Evolutionary conservation across 768 basidiomycete species (phyloP).

Genomic region (Baorangia bicolor): DNA sequence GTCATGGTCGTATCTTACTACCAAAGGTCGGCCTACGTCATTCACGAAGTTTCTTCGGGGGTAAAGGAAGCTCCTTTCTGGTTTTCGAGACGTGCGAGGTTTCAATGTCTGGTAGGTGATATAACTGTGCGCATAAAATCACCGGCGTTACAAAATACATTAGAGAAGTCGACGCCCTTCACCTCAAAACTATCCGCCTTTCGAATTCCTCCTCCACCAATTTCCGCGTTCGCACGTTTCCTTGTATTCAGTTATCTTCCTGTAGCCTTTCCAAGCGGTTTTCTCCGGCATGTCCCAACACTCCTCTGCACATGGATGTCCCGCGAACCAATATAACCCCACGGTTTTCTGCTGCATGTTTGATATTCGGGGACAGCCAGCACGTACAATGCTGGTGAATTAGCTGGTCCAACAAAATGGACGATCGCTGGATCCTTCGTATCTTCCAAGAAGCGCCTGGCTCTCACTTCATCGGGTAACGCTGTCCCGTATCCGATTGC

Average conservation of each 20-base stretch:
- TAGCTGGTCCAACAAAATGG: constrained; percentile 50
- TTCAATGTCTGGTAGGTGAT: background rate
- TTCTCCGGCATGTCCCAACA: constrained; percentile 45
- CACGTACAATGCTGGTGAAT: constrained; percentile 42
- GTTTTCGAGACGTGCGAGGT: background rate
- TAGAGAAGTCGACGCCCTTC: background rate
- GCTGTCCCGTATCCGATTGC: constrained; percentile 48
- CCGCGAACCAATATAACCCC: constrained; percentile 52
- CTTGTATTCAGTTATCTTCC: constrained; percentile 17
- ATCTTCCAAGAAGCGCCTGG: constrained; percentile 26
- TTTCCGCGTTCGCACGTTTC: constrained; percentile 7
- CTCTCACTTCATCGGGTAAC: constrained; percentile 41
- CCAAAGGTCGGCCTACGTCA: no score
- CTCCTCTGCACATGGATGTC: constrained; percentile 43
- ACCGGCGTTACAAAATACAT: no score
- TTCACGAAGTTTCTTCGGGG: background rate
- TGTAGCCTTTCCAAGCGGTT: no score
- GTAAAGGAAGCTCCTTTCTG: background rate
- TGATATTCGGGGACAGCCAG: background rate
- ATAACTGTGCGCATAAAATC: no score
- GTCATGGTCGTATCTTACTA: no score
- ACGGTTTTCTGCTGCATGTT: constrained; percentile 47
- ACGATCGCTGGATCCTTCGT: constrained; percentile 44
- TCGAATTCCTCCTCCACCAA: background rate
- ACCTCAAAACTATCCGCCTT: background rate